A percentile compares a stretch with the other conserved stretches of the same genome.
Conservation (phyloP, 1,139 yeast genomes). For the Candida sp. region DNA sequence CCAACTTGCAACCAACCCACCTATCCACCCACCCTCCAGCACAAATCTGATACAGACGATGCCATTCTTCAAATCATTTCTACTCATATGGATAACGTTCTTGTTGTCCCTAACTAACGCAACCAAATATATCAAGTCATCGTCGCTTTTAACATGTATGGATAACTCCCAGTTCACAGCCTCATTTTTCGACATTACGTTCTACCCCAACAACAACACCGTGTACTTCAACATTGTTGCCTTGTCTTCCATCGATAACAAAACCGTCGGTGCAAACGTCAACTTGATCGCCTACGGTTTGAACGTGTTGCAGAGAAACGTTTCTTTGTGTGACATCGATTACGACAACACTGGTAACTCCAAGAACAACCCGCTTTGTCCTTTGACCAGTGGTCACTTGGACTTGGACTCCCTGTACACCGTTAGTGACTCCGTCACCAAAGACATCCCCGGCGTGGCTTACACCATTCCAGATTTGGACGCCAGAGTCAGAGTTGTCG, state of each 20-base stretch:
- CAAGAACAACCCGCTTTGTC: constrained; percentile 52
- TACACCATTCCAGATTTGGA: constrained; percentile 94
- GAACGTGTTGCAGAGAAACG: constrained; percentile 54
- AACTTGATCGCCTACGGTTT: constrained; percentile 88
- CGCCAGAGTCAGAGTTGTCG: constrained; percentile 79
- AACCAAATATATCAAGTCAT: constrained; percentile 47
- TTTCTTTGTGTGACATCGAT: constrained; percentile 67
- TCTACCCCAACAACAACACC: constrained; percentile 65
- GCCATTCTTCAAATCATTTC: constrained; percentile 3
- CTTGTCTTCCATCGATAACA: constrained; percentile 71
- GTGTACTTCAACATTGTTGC: constrained; percentile 77
- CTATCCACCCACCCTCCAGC: not conserved
- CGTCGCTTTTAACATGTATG: constrained; percentile 94
- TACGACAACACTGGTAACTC: constrained; percentile 39
- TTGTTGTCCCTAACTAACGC: constrained; percentile 21
- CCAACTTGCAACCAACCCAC: not conserved
- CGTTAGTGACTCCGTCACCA: constrained; percentile 46
- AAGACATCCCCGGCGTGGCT: constrained; percentile 78
- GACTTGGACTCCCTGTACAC: constrained; percentile 62
- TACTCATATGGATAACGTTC: constrained; percentile 4
- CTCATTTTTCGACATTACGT: constrained; percentile 78
- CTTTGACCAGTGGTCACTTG: constrained; percentile 85
- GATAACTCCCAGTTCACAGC: constrained; percentile 88
- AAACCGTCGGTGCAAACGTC: constrained; percentile 69
- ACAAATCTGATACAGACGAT: too few species aligned